Evolutionary conservation across 2,329 filamentous ascomycete genomes (phyloP).

Genomic region (Penicillium sp.): DNA sequence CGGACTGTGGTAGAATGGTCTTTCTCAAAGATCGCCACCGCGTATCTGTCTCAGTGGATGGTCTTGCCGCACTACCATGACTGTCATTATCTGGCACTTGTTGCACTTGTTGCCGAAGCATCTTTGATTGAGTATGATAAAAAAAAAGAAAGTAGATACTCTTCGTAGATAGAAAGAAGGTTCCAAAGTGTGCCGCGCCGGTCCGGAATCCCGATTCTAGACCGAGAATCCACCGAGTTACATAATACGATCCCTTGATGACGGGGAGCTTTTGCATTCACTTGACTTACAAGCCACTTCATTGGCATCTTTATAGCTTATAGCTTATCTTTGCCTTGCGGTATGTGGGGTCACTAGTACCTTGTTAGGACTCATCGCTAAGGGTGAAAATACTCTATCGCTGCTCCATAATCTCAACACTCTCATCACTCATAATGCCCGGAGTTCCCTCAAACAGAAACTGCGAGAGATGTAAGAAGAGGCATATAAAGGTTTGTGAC

Average conservation of each 20-base stretch:
- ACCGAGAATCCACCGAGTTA: conserved; percentile 11
- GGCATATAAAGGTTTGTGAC: conserved; percentile 34
- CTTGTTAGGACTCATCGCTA: not conserved
- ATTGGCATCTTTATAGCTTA: not conserved
- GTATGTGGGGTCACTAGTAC: not conserved
- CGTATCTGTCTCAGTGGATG: conserved; percentile 10
- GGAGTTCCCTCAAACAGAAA: conserved; percentile 39
- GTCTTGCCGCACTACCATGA: not conserved
- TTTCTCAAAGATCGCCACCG: not conserved
- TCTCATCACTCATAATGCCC: conserved; percentile 25
- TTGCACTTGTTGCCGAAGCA: not conserved
- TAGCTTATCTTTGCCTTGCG: not conserved
- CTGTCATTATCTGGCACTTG: not conserved
- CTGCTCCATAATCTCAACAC: not conserved
- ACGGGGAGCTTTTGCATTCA: not conserved
- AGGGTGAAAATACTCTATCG: not conserved
- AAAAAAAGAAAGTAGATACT: too few relatives aligned
- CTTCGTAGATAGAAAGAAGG: not conserved
- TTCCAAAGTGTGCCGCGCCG: not conserved
- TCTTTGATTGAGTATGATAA: not conserved
- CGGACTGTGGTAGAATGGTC: not conserved
- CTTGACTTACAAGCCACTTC: too few relatives aligned
- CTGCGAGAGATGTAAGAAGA: conserved; percentile 39
- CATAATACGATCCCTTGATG: conserved; percentile 10
- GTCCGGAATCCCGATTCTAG: not conserved